Conservation (phyloP, 768 basidiomycete species). For the Rhodotorula taiwanensis region DNA sequence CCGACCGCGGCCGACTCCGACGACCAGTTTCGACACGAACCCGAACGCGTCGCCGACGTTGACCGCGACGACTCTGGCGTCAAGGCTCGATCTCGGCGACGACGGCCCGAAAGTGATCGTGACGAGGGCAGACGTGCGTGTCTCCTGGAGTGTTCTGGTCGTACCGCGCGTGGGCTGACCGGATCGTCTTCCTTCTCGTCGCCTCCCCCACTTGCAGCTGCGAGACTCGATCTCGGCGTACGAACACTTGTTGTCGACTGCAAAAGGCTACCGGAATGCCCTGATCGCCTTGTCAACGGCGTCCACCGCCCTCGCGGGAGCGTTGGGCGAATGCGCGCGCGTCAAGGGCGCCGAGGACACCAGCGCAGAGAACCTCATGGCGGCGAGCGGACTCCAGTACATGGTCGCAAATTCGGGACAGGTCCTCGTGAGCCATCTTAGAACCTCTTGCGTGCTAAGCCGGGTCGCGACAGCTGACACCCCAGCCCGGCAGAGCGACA, state of each 20-base stretch:
- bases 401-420: slow-evolving; percentile 33
- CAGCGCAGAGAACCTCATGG: slow-evolving; percentile 26
- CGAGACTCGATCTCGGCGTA: slow-evolving; percentile 31
- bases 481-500: slow-evolving; percentile 23
- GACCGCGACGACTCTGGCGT: slow-evolving; percentile 1
- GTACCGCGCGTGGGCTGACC: no score
- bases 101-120: slow-evolving; percentile 18
- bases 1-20: not conserved
- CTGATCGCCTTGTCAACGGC: slow-evolving; percentile 29
- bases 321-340: slow-evolving; percentile 30
- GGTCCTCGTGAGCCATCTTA: slow-evolving; percentile 15
- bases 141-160: no score
- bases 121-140: slow-evolving; percentile 27
- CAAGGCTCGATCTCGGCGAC: slow-evolving; percentile 18
- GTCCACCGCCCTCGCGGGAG: slow-evolving; percentile 29
- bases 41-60: slow-evolving; percentile 2
- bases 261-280: slow-evolving; percentile 34
- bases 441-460: not conserved
- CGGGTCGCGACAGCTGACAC: not conserved
- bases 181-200: not conserved
- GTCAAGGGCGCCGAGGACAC: slow-evolving; percentile 36
- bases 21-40: not conserved
- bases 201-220: slow-evolving; percentile 13
- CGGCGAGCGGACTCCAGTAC: slow-evolving; percentile 34
- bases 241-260: slow-evolving; percentile 17